Evolutionary conservation across 2,329 filamentous ascomycete genomes (phyloP), one percentile per base, ranked within the genome.

Genomic region (Magnaporthiopsis incrustans): DNA sequence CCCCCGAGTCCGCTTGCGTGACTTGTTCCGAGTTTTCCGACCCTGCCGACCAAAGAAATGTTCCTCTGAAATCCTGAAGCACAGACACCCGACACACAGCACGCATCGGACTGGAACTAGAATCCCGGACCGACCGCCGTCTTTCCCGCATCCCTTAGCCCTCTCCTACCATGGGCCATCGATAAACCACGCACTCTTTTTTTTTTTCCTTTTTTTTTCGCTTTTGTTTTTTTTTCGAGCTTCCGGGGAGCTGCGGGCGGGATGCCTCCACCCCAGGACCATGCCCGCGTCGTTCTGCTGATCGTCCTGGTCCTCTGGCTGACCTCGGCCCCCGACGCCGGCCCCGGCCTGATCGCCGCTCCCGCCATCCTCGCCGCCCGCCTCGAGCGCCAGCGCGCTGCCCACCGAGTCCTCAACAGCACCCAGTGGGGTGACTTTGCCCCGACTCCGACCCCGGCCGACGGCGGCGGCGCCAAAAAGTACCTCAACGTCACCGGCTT

Each of bases 401-500:
- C 83, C 2, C 82, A 84, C 66, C 73, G 77, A 61, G 75, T 84
- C 25, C 75, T 89, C 57, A 86, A 86, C 70, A 74, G 73, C 64
- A 84, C 85, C 25, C 73, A 70, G 67, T 89, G 85, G 85, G 83
- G 82, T 61, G 85, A 87, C 72, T 88, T 89, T 71, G 69, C 75
- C 22, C 85, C 85, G 14, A 57, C 67, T 67, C 68, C 70, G 32
- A 38, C 35, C 33, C 33, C 33, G 57, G 67, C 70, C 61, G 53
- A 22, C n/a, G 77, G 75, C 30, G 77, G 75, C 30, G n/a, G 18
- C 44, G 44, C 44, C 44, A 53, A 53, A 25, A 53, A 53, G 44
- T 87, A 82, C 67, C 76, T 92, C 65, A 91, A 92, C 69, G 78
- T 97, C 62, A 90, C 90, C 2, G 94, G 94, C 1, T 87, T 96